Base-by-base conservation (phyloP, 257 asterid genomes). In the Parsonsia alboflavescens region DNA sequence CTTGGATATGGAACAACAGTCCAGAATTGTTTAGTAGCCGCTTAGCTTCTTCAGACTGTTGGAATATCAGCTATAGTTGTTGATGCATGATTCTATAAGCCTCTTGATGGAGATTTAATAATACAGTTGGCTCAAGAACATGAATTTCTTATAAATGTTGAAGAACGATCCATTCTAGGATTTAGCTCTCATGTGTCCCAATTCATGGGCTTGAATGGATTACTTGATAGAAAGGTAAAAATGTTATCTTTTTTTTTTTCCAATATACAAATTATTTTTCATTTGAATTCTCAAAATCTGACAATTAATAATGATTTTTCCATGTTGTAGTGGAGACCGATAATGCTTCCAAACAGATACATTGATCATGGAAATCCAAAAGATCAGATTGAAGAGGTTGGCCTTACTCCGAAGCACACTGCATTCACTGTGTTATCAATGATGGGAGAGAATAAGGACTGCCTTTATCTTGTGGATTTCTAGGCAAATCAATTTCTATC, bases 311-410 rank as follows among this genome's bases (percentile, higher is more conserved):
- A 6, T 59, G 30, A 6, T 36, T 58, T 45, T n/a, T 9, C n/a
- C n/a, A n/a, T n/a, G n/a, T n/a, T 76, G 73, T 77, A 89, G 92
- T 89, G 88, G 96, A 83, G 96, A 77, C 82, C 96, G 5, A 89
- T 87, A 87, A 80, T 84, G 82, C 86, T 89, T 2, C 96, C 96
- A 0, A 90, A 87, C 19, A 86, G 92, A 75, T 87, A 89, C 33
- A 86, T 89, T 4, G 96, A 89, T 3, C 96, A 89, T 64, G 96
- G 96, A 19, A 85, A 88, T 19, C 88, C 83, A 15, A 57, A 48
- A 16, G 92, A 87, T 52, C 96, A 89, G 76, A 81, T 82, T 11
- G 90, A 84, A 73, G 96, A 83, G 70, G 95, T 92, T 19, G 95
- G 95, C 68, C 84, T 87, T 17, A 87, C 81, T 7, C 85, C 95